phyloP scores from a whole-genome alignment of 345 rosid genomes.

The Bruguiera gymnorhiza region DNA sequence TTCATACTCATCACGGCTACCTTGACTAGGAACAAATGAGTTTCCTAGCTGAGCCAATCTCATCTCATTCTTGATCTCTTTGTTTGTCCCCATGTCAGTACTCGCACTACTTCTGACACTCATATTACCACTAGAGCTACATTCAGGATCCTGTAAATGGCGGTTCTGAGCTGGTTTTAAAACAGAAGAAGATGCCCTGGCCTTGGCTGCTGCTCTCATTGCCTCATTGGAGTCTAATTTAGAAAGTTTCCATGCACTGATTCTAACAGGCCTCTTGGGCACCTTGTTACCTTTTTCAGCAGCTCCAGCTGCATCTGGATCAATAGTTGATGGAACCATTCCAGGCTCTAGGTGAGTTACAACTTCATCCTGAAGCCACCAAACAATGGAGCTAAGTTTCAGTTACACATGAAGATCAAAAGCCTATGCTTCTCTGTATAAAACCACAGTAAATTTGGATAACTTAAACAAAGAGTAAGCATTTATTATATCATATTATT shows the following conservation, averaged over 20 bases:
- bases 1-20: conserved; percentile 85
- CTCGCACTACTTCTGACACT: conserved; percentile 87
- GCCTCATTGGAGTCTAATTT: conserved; percentile 82
- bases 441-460: neutral
- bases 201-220: conserved; percentile 87
- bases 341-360: conserved; percentile 93
- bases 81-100: conserved; percentile 57
- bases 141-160: conserved; percentile 53
- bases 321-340: conserved; percentile 91
- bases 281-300: conserved; percentile 60
- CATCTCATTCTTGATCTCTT: conserved; percentile 58
- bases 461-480: neutral
- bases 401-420: neutral
- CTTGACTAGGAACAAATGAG: conserved; percentile 81
- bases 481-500: too few relatives aligned
- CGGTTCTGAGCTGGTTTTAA: conserved; percentile 65
- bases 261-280: conserved; percentile 64
- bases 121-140: conserved; percentile 75
- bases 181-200: conserved; percentile 95
- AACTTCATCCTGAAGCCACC: conserved; percentile 74
- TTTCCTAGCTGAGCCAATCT: conserved; percentile 47
- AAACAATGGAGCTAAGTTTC: conserved; percentile 6
- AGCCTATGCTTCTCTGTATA: neutral
- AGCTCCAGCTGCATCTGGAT: conserved; percentile 80
- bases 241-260: conserved; percentile 91